Conservation (phyloP, 495 filamentous ascomycete genomes). For the Penicillium subrubescens region DNA sequence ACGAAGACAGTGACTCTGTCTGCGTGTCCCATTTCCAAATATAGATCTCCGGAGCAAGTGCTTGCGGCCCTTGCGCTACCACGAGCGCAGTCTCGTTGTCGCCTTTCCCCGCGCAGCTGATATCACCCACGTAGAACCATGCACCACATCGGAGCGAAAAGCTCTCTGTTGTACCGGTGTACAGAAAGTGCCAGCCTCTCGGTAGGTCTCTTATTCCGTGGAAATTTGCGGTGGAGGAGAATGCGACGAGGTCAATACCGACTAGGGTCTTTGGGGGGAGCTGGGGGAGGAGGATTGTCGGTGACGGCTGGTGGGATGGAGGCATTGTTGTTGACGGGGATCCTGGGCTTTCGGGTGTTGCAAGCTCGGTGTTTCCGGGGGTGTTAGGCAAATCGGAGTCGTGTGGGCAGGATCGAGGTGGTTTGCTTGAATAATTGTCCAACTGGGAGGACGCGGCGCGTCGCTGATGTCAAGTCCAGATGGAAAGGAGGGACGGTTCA, state of each 20-base stretch:
- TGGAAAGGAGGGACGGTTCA: not conserved
- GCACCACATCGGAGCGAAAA: constrained; percentile 60
- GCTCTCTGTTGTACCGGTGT: constrained; percentile 57
- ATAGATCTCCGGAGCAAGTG: constrained; percentile 31
- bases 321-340: constrained; percentile 13
- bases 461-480: constrained; percentile 8
- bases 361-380: not conserved
- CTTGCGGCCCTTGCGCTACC: constrained; percentile 6
- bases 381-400: not conserved
- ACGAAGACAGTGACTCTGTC: constrained; percentile 34
- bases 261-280: constrained; percentile 53
- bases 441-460: not conserved
- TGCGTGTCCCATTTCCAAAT: constrained; percentile 51
- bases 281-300: constrained; percentile 49
- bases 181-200: constrained; percentile 62
- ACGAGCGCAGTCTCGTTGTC: constrained; percentile 20
- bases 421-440: constrained; percentile 10
- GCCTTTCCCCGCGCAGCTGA: constrained; percentile 16
- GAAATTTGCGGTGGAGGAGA: constrained; percentile 57
- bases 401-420: not conserved
- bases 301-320: constrained; percentile 35
- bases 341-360: not conserved
- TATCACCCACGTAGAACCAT: constrained; percentile 60
- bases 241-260: constrained; percentile 56
- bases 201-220: constrained; percentile 61